Percentiles rank a stretch among this genome's conserved stretches.
Evolutionary conservation across 2,329 filamentous ascomycete genomes (phyloP).

Genomic region (Cytospora piceicola): DNA sequence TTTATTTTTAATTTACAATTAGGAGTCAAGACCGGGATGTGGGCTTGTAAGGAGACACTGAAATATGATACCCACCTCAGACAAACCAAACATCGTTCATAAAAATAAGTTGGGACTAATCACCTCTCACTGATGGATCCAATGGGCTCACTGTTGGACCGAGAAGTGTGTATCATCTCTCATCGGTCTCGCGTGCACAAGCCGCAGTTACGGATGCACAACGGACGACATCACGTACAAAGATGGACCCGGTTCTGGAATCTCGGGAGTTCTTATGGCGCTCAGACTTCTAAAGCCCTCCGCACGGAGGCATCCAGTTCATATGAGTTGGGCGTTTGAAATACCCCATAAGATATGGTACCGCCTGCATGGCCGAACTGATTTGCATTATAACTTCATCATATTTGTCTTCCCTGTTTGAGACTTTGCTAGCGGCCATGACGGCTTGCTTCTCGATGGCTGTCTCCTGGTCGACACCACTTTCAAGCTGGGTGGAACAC

Average conservation of each 20-base stretch:
- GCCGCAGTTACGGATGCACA: too few species aligned
- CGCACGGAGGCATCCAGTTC: too few species aligned
- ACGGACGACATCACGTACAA: too few species aligned
- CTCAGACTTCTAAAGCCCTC: too few species aligned
- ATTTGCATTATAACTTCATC: not conserved
- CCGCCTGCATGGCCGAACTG: not conserved
- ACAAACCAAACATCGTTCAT: not conserved
- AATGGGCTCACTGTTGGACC: not conserved
- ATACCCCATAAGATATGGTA: not conserved
- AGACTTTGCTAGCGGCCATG: not conserved
- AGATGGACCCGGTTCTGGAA: too few species aligned
- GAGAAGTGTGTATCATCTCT: not conserved
- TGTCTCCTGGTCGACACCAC: not conserved
- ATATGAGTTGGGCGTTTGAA: not conserved
- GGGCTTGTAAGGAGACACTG: not conserved
- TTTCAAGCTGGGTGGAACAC: not conserved
- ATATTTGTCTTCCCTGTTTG: not conserved
- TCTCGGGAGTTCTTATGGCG: too few species aligned
- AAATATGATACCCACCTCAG: slow-evolving; percentile 3
- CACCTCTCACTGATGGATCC: not conserved
- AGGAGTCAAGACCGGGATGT: not conserved
- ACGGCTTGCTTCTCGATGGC: not conserved
- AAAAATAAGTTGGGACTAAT: not conserved
- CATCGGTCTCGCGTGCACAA: not conserved
- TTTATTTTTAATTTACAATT: not conserved